phyloP scores from a whole-genome alignment of 2,329 filamentous ascomycete genomes.

The Colletotrichum navitas region DNA sequence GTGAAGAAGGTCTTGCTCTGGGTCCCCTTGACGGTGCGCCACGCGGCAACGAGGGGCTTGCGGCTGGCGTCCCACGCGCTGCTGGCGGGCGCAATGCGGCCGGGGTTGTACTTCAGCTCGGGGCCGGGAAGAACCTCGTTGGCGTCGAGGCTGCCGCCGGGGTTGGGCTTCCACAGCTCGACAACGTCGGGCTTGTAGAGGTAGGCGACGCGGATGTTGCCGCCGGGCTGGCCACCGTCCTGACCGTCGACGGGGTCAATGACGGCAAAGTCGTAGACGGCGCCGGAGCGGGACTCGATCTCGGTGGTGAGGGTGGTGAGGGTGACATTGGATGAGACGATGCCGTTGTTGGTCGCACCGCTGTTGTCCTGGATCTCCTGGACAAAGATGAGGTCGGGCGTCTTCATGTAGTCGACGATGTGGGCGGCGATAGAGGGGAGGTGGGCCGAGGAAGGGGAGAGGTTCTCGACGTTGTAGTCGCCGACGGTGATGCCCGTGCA shows the following conservation, averaged over 20 bases:
- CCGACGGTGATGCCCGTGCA: slow-evolving; percentile 74
- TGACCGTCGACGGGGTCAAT: slow-evolving; percentile 70
- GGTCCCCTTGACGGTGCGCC: slow-evolving; percentile 67
- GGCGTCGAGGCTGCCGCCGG: slow-evolving; percentile 65
- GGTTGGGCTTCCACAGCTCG: slow-evolving; percentile 69
- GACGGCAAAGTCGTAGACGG: slow-evolving; percentile 70
- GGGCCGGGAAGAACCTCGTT: slow-evolving; percentile 70
- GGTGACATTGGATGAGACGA: slow-evolving; percentile 68
- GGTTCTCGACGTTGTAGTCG: slow-evolving; percentile 79
- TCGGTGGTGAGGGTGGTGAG: slow-evolving; percentile 66
- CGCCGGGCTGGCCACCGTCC: slow-evolving; percentile 76
- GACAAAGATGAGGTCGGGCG: slow-evolving; percentile 75
- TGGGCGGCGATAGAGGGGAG: slow-evolving; percentile 72
- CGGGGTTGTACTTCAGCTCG: slow-evolving; percentile 76
- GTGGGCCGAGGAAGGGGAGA: slow-evolving; percentile 67
- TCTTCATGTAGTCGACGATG: slow-evolving; percentile 73
- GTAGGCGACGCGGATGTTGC: slow-evolving; percentile 79
- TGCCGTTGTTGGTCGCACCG: slow-evolving; percentile 71
- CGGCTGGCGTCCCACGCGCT: slow-evolving; percentile 70
- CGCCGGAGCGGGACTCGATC: slow-evolving; percentile 60
- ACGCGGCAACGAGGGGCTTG: slow-evolving; percentile 76
- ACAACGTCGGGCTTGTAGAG: slow-evolving; percentile 74
- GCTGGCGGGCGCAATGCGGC: slow-evolving; percentile 73
- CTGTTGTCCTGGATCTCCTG: slow-evolving; percentile 79
- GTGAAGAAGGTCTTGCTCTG: slow-evolving; percentile 73